Evolutionary conservation across 2,329 filamentous ascomycete species (phyloP), one percentile per base, ranked within the genome.

Genomic region (Pseudogymnoascus sp.): DNA sequence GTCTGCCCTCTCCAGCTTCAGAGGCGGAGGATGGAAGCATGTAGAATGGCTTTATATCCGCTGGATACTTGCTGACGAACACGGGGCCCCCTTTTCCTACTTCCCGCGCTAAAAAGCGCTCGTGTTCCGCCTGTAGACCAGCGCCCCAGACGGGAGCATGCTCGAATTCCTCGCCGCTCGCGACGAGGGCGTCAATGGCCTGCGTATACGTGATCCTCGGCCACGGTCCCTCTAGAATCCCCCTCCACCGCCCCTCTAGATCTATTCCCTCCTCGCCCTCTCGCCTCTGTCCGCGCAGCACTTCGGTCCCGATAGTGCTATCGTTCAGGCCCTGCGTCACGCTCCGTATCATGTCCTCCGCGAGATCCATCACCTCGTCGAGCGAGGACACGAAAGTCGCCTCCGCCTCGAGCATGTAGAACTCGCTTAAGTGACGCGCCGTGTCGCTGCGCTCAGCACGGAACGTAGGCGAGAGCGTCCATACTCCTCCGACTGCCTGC

Each of bases 371-470:
- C 69, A 99, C 80, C 26, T 82, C 78, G 31, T 82, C 78, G 67
- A 96, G 80, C 67, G 86, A 78, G 56, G 89, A 81, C 44, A 88
- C 83, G 73, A 96, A 96, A 70, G 86, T 88, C 73, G 93, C 80
- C 75, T 99, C 95, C 14, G 88, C 93, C 76, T 99, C 95, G 2
- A 99, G 83, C 95, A 99, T 97, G 77, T 97, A 97, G 72, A 99
- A 97, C 73, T 99, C 95, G 78, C 91, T 96, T 65, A 99, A 80
- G 76, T 99, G 95, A 29, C 95, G 86, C 5, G 92, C 87, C 0
- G 95, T 97, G 72, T 97, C 93, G 75, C 92, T 97, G 72, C 87
- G 87, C 75, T 97, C 95, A 3, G 95, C 95, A 38, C 95, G 86
- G 73, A 99, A 99, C 0, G 92, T 96, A 2, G 95, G 95, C 4